Evolutionary conservation across 768 basidiomycete genomes (phyloP).

Genomic region (Boletus bicolor): DNA sequence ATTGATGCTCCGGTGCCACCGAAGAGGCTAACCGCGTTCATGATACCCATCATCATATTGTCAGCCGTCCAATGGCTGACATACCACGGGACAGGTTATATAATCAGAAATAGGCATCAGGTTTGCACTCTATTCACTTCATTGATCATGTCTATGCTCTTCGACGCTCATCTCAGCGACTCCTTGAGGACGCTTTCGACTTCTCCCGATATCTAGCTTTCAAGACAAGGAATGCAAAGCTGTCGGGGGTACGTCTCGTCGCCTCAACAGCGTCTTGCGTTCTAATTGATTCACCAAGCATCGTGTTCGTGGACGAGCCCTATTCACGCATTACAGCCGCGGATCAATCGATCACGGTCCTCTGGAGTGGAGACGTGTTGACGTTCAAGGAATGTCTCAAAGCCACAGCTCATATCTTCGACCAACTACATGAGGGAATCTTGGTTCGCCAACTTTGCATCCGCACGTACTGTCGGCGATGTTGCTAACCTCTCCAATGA

Average conservation of each 20-base stretch:
- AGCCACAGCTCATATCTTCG: conserved; percentile 20
- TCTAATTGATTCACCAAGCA: background rate
- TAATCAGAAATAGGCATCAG: background rate
- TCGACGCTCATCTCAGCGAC: conserved; percentile 19
- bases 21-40: background rate
- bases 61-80: conserved; percentile 20
- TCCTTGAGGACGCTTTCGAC: conserved; percentile 23
- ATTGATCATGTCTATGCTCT: background rate
- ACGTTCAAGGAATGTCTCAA: conserved; percentile 20
- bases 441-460: conserved; percentile 12
- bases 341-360: background rate
- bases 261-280: background rate
- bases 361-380: background rate
- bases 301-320: background rate
- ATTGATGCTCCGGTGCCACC: background rate
- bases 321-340: background rate
- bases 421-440: conserved; percentile 17
- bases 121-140: background rate
- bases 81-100: background rate
- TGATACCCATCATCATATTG: background rate
- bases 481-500: conserved; percentile 4
- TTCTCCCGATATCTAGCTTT: conserved; percentile 11
- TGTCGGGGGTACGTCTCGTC: conserved; percentile 6
- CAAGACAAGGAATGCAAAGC: background rate
- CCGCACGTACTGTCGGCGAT: conserved; percentile 10